Conservation (phyloP, 2,329 filamentous ascomycete genomes). For the Aspergillus sp. region DNA sequence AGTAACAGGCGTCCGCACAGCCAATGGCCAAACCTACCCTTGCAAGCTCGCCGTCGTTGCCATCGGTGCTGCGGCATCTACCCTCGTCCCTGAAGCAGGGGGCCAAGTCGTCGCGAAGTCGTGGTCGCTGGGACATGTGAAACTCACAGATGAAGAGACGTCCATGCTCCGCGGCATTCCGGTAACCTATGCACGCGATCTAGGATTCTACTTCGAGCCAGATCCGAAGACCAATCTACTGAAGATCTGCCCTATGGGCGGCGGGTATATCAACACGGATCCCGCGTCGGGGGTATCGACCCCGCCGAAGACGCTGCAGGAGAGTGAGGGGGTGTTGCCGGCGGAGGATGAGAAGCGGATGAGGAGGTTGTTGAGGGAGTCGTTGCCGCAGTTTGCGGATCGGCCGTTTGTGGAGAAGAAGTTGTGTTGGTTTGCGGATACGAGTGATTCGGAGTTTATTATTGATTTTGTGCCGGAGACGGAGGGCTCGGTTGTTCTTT, state of each 20-base stretch:
- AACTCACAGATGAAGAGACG: constrained; percentile 57
- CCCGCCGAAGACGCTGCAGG: constrained; percentile 40
- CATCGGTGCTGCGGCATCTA: constrained; percentile 53
- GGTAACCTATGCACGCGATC: constrained; percentile 61
- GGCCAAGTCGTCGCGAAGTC: constrained; percentile 56
- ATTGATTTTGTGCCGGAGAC: constrained; percentile 60
- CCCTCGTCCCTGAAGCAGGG: constrained; percentile 53
- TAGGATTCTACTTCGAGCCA: constrained; percentile 68
- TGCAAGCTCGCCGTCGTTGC: constrained; percentile 52
- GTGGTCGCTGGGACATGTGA: constrained; percentile 63
- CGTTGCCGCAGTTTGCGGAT: constrained; percentile 55
- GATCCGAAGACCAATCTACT: constrained; percentile 59
- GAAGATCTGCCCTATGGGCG: constrained; percentile 62
- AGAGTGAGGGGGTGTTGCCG: constrained; percentile 52
- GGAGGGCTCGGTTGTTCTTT: constrained; percentile 49
- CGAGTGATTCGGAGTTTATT: constrained; percentile 60
- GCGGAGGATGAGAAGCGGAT: constrained; percentile 55
- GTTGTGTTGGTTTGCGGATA: constrained; percentile 67
- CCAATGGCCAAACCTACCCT: constrained; percentile 40
- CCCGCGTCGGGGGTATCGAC: constrained; percentile 42
- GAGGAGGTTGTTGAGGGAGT: constrained; percentile 53
- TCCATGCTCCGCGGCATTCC: constrained; percentile 59
- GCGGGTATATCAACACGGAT: constrained; percentile 58
- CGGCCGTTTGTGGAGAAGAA: constrained; percentile 58
- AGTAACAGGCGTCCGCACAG: constrained; percentile 41